Evolutionary conservation across 75 land plant genomes (phyloP), one percentile per base, ranked within the genome.

Genomic region (Picea glauca): DNA sequence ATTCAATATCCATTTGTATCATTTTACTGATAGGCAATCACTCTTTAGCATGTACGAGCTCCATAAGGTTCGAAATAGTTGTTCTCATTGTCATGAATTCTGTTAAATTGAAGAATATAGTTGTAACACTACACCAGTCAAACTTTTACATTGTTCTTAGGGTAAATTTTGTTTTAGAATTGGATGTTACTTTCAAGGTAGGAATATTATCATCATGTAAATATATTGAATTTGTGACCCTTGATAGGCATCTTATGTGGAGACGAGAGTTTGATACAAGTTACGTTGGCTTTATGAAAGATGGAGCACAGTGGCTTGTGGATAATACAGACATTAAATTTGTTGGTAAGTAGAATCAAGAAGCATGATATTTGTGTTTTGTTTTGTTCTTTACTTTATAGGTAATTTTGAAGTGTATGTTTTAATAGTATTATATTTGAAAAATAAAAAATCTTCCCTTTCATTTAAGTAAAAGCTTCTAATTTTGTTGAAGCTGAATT

Each of bases 281-380:
- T 70, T 98, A 86, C 85, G 90, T 88, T 35, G 99, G 96, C 15
- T 90, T 98, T 74, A 93, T 83, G 81, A 80, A 72, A 62, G 99
- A 95, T 83, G 99, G 98, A 30, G 96, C 99, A 21, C 84, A 91
- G 58, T 98, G 95, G 95, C 76, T 98, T 32, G 94, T 90, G 2
- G 88, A 90, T 62, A 87, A 98, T 67, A 95, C 99, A 60, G 85
- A 93, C 56, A 89, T 98, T 65, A 98, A 95, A 81, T 90, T 98
- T 68, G 82, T 98, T 74, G 99, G 99, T 98, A 84, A 84, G 92
- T 26, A 20, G 18, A 60, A 54, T 15, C 56, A 50, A 50, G 11
- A 50, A 50, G 11, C 56, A 50, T 50, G 56, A 50, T 50, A 50
- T 50, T 50, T 50, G 56, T 50, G 56, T 8, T 50, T 50, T 50